phyloP scores from a whole-genome alignment of 352 stramenopile species.

The Phytophthora multivora region DNA sequence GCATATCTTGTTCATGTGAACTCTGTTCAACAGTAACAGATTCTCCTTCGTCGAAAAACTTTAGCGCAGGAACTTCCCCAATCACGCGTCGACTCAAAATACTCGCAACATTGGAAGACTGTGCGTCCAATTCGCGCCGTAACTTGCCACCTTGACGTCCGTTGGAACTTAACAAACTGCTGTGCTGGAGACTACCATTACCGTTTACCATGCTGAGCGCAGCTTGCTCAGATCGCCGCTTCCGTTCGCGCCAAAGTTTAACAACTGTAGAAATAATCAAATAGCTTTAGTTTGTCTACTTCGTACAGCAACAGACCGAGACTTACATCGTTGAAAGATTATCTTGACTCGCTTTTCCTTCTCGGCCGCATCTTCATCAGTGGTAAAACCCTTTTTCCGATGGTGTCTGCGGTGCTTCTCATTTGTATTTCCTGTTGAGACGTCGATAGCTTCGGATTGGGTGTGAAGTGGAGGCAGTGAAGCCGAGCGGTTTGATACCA shows the following conservation, averaged over 20 bases:
- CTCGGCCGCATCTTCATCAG: conserved; percentile 3
- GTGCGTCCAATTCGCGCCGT: conserved; percentile 53
- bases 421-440: conserved; percentile 6
- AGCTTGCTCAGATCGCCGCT: conserved; percentile 48
- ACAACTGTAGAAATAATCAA: conserved; percentile 44
- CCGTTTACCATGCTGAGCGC: conserved; percentile 60
- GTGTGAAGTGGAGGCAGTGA: conserved; percentile 6
- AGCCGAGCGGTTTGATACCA: conserved; percentile 5
- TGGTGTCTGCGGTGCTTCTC: conserved; percentile 7
- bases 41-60: conserved; percentile 74
- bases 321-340: conserved; percentile 64
- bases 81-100: conserved; percentile 80
- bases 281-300: background rate
- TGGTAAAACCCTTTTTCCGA: conserved; percentile 15
- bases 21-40: background rate
- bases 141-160: conserved; percentile 47
- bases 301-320: background rate
- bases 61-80: conserved; percentile 71
- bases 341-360: conserved; percentile 46
- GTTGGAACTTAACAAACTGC: background rate
- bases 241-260: conserved; percentile 63
- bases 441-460: conserved; percentile 9
- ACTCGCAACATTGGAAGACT: conserved; percentile 72
- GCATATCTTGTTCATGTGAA: background rate
- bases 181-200: conserved; percentile 20